A percentile compares a stretch with the other conserved stretches of the same genome.
phyloP scores from a whole-genome alignment of 2,329 filamentous ascomycete genomes.

The Lachnellula cervina region DNA sequence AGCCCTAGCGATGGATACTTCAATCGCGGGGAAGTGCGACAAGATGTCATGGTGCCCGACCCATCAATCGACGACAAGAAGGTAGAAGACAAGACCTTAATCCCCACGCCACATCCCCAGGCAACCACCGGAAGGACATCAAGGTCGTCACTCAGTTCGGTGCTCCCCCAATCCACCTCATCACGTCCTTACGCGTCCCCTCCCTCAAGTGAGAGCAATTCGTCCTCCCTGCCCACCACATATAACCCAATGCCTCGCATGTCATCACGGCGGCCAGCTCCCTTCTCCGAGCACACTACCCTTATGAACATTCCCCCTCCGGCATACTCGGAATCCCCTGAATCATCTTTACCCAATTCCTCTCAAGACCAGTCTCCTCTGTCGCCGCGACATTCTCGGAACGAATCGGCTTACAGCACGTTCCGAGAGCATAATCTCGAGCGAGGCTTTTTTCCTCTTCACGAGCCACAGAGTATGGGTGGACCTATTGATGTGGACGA shows the following conservation, averaged over 20 bases:
- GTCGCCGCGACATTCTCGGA: slow-evolving; percentile 1
- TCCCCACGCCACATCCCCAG: slow-evolving; percentile 16
- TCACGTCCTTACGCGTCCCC: slow-evolving; percentile 22
- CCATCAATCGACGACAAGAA: slow-evolving; percentile 18
- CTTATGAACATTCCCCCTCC: slow-evolving; percentile 24
- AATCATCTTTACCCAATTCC: slow-evolving; percentile 4
- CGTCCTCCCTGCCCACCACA: slow-evolving; percentile 7
- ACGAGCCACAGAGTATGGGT: slow-evolving; percentile 29
- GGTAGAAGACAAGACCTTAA: slow-evolving; percentile 23
- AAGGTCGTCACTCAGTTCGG: slow-evolving; percentile 14
- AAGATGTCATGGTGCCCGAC: slow-evolving; percentile 22
- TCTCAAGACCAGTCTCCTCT: slow-evolving; percentile 1
- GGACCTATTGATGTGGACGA: slow-evolving; percentile 18
- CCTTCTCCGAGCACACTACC: slow-evolving; percentile 11
- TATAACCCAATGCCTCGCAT: slow-evolving; percentile 12
- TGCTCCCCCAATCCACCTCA: slow-evolving; percentile 13
- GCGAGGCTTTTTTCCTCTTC: slow-evolving; percentile 11
- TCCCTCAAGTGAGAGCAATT: slow-evolving; percentile 2
- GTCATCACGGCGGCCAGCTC: slow-evolving; percentile 12
- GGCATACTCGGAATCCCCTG: slow-evolving; percentile 23
- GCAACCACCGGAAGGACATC: slow-evolving; percentile 12
- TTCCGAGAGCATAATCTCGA: slow-evolving; percentile 24
- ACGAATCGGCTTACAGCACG: slow-evolving; percentile 20
- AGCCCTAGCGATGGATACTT: slow-evolving; percentile 31
- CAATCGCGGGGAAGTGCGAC: slow-evolving; percentile 14